A percentile compares a stretch with the other conserved stretches of the same genome.
phyloP scores from a whole-genome alignment of 106 monocot species.

The Iris macrosiphon region DNA sequence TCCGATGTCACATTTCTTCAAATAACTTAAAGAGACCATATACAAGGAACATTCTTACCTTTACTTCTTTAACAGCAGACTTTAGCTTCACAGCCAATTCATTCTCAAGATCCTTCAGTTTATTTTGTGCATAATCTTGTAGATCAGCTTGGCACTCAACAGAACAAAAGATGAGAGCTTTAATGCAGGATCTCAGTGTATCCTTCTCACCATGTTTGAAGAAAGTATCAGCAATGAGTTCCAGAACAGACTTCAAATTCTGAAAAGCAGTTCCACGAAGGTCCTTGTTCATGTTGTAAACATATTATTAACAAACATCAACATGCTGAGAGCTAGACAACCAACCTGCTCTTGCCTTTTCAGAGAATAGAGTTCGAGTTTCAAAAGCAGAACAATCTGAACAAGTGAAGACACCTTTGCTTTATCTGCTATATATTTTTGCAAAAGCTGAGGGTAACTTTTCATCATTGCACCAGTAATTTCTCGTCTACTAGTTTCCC shows the following conservation, averaged over 20 bases:
- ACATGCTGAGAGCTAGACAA: conserved; percentile 4
- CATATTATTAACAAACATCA: neutral
- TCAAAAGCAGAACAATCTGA: conserved; percentile 70
- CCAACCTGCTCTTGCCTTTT: conserved; percentile 89
- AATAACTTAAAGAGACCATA: neutral
- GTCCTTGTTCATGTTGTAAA: neutral
- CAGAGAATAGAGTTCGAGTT: conserved; percentile 86
- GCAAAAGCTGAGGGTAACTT: conserved; percentile 75
- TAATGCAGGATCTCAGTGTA: conserved; percentile 79
- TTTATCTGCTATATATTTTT: conserved; percentile 84
- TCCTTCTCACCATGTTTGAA: conserved; percentile 96
- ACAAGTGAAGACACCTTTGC: conserved; percentile 78
- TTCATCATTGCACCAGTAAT: conserved; percentile 79
- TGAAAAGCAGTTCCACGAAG: conserved; percentile 17
- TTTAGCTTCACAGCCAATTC: conserved; percentile 75
- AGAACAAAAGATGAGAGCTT: conserved; percentile 78
- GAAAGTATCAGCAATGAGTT: conserved; percentile 80
- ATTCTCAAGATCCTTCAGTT: conserved; percentile 82
- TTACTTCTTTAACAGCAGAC: conserved; percentile 75
- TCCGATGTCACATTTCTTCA: conserved; percentile 11
- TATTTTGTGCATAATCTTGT: conserved; percentile 85
- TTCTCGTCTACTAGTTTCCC: conserved; percentile 68
- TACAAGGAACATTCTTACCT: conserved; percentile 35
- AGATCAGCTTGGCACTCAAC: conserved; percentile 81
- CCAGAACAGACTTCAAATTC: conserved; percentile 71